Percentiles rank a stretch among this genome's conserved stretches.
Conservation (phyloP, 345 rosid genomes). For the Kernera saxatilis region DNA sequence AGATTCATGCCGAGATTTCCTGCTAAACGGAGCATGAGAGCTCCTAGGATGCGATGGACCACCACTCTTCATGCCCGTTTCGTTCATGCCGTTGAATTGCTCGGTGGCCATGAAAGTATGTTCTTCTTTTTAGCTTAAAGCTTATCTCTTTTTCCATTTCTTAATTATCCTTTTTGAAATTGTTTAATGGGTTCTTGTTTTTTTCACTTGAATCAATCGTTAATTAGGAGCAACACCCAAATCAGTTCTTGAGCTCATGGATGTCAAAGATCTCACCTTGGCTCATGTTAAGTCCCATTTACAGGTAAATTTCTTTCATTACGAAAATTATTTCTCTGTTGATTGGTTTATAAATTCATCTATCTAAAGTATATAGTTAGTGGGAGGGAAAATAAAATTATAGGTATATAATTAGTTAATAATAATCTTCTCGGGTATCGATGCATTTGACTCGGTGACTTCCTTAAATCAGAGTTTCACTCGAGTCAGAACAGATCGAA, state of each 20-base stretch:
- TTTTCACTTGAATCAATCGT: slow-evolving; percentile 30
- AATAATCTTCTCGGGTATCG: slow-evolving; percentile 23
- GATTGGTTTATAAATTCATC: background rate
- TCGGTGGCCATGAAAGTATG: slow-evolving; percentile 99
- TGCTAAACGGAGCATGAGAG: slow-evolving; percentile 58
- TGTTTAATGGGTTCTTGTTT: slow-evolving; percentile 5
- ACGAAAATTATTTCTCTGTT: background rate
- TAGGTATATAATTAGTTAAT: background rate
- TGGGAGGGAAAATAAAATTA: background rate
- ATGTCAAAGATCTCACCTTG: slow-evolving; percentile 95
- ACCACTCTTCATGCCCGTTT: slow-evolving; percentile 97
- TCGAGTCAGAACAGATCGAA: slow-evolving; percentile 37
- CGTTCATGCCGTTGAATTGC: slow-evolving; percentile 94
- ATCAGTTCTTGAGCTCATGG: slow-evolving; percentile 98
- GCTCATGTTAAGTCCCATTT: slow-evolving; percentile 98
- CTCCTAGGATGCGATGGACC: slow-evolving; percentile 94
- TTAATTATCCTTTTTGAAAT: slow-evolving; percentile 45
- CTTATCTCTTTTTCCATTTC: slow-evolving; percentile 24
- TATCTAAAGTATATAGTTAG: background rate
- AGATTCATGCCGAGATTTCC: slow-evolving; percentile 57
- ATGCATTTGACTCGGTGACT: slow-evolving; percentile 36
- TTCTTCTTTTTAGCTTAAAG: slow-evolving; percentile 37
- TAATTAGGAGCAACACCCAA: slow-evolving; percentile 88
- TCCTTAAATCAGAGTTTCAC: slow-evolving; percentile 37
- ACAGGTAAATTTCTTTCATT: slow-evolving; percentile 46